Base-by-base conservation (phyloP, 78 protist genomes). In the Dictyostelium intermedium region DNA sequence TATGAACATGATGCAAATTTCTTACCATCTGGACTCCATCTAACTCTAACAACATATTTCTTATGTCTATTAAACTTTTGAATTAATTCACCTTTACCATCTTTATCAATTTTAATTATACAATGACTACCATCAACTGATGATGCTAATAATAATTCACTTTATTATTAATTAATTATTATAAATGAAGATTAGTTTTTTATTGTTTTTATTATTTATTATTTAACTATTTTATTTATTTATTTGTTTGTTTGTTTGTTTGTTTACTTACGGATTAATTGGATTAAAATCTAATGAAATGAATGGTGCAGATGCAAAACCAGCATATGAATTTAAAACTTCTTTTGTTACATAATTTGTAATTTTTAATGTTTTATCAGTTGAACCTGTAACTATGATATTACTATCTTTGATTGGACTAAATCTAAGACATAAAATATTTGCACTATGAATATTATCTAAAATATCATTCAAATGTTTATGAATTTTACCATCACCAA, bases 201-300 rank as follows among this genome's bases (percentile, higher is more conserved):
- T 39, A 69, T 41, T n/a, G 2, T 39, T 35, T 5, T 39, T 39
- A 39, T 39, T 39, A 39, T 39, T 5, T 60, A n/a, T 83, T 35
- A 69, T 9, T 34, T 16, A 9, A 45, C 7, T 25, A 27, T 18
- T 37, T 20, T 34, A 10, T 84, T 32, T 47, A 2, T 83, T 43
- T 69, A 25, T 8, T 83, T 23, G 1, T 53, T 9, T 20, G 0
- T 14, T 7, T 85, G 1, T 20, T 11, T 73, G 2, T 39, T 39
- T 39, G 43, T 39, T 14, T 50, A 82, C 87, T 32, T 84, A 81
- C 91, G 96, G 86, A 60, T 85, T 79, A 2, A 61, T 32, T 63
- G 96, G 96, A 72, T 77, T 76, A 73, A 81, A 92, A 78, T 92
- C 96, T n/a, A 92, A 34, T 47, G 96, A 72, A n/a, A 92, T 83